Evolutionary conservation across 805 yeast genomes (phyloP), one percentile per base, ranked within the genome.

Genomic region (Metschnikowia proteae): DNA sequence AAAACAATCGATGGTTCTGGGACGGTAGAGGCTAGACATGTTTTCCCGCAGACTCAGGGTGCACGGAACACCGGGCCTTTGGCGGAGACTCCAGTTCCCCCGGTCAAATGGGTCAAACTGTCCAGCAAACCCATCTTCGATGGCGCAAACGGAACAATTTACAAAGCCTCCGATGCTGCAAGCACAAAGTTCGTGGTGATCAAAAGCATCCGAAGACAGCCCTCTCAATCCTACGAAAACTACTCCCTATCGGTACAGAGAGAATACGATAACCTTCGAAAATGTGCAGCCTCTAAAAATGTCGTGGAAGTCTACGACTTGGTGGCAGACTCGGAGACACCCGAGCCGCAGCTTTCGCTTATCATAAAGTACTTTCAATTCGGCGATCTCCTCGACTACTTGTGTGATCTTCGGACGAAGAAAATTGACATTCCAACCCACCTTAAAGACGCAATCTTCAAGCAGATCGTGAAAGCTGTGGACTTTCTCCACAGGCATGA

Each of bases 351-450:
- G 42, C 57, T 69, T 30, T 68, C 75, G 9, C 53, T 79, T 4
- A 60, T 78, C 8, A 48, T 72, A 26, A 77, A 77, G 10, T 76
- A 60, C 57, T 77, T 70, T 59, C 60, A 66, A 26, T 56, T 71
- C 52, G 82, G 83, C 3, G 84, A 80, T 56, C 62, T 80, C 27
- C 57, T 79, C 43, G 73, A 71, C 35, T 65, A 67, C 46, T 52
- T 78, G n/a, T 64, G 76, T 8, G 58, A 56, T 36, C 62, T 75
- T 8, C 61, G 83, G 32, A 62, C 66, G 41, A 49, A 58, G 23
- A 66, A 67, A 23, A 53, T 73, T 23, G 55, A 57, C 1, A 50
- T 73, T 3, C 53, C 70, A 1, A 38, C 62, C 9, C 64, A 67
- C 41, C 60, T 75, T 45, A 74, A 71, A 48, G 81, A 79, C 55